Evolutionary conservation across 2,329 filamentous ascomycete genomes (phyloP).

Genomic region (Pestalotiopsis sp.): DNA sequence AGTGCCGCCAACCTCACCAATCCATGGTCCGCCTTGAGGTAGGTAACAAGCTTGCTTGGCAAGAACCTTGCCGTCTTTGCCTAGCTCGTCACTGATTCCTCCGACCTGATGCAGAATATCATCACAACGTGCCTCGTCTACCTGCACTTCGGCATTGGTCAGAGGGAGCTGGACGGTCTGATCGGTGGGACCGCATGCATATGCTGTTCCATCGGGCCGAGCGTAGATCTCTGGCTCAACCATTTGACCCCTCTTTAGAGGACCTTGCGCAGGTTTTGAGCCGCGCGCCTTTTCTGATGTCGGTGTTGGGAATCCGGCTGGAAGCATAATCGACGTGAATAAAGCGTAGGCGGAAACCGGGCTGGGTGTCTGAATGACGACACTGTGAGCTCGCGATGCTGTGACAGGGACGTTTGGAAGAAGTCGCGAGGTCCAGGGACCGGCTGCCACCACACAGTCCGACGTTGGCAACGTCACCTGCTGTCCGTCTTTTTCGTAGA

Average conservation of each 20-base stretch:
- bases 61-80: conserved; percentile 57
- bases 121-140: conserved; percentile 67
- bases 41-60: conserved; percentile 76
- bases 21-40: conserved; percentile 70
- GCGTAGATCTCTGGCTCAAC: conserved; percentile 79
- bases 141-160: conserved; percentile 63
- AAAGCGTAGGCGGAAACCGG: conserved; percentile 61
- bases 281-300: conserved; percentile 23
- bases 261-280: conserved; percentile 12
- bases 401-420: conserved; percentile 45
- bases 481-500: conserved; percentile 18
- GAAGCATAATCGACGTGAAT: conserved; percentile 73
- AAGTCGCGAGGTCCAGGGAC: conserved; percentile 48
- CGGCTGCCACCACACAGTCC: conserved; percentile 39
- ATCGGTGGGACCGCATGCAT: conserved; percentile 73
- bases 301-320: conserved; percentile 48
- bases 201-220: conserved; percentile 73
- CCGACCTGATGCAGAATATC: conserved; percentile 69
- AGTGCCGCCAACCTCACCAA: conserved; percentile 65
- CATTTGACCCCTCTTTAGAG: conserved; percentile 36
- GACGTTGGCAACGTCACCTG: conserved; percentile 27
- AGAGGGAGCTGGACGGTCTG: conserved; percentile 62
- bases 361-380: conserved; percentile 41
- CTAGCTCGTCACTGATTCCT: conserved; percentile 55
- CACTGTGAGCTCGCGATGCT: conserved; percentile 46